Evolutionary conservation across 768 basidiomycete genomes (phyloP), one percentile per base, ranked within the genome.

Genomic region (Rubroboletus satanas): DNA sequence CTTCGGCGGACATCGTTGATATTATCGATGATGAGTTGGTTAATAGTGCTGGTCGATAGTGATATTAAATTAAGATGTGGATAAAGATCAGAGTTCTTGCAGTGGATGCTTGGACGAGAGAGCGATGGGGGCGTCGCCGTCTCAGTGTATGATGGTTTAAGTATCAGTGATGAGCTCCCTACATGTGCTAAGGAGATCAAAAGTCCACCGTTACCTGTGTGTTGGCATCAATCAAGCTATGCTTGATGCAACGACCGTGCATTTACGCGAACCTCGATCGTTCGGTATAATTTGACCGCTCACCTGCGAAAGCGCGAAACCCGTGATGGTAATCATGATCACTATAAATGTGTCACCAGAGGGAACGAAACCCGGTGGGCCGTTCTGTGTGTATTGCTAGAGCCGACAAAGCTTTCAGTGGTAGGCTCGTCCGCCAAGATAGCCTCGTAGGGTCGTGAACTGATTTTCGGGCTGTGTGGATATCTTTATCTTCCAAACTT

Each of bases 1-100:
- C 45, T 54, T 69, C 57, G 36, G 69, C 62, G 31, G 69, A 70
- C 68, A 70, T 70, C 8, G 42, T 55, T 32, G 39, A 48, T 37
- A 46, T 35, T 54, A 48, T 52, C 17, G 49, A 56, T 28, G 49
- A 56, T 28, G 39, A 39, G 17, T 51, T 48, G 7, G 42, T 37
- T 37, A 32, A 38, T 32, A n/a, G 29, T 38, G 23, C 18, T 53
- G 29, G 32, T 47, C 37, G 23, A 50, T 28, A 42, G 21, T 52
- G 36, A 31, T 17, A 33, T 29, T 49, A 49, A 12, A 36, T 49
- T 43, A 62, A 44, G 32, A 18, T 26, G 45, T 26, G 36, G 10
- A 6, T 47, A n/a, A 39, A 23, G 37, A 28, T 29, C 29, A 38
- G 46, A 21, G 31, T 29, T 36, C 31, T 32, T 42, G 50, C 26